Base-by-base conservation (phyloP, 2,329 filamentous ascomycete genomes). In the Pseudocercospora fuligena region DNA sequence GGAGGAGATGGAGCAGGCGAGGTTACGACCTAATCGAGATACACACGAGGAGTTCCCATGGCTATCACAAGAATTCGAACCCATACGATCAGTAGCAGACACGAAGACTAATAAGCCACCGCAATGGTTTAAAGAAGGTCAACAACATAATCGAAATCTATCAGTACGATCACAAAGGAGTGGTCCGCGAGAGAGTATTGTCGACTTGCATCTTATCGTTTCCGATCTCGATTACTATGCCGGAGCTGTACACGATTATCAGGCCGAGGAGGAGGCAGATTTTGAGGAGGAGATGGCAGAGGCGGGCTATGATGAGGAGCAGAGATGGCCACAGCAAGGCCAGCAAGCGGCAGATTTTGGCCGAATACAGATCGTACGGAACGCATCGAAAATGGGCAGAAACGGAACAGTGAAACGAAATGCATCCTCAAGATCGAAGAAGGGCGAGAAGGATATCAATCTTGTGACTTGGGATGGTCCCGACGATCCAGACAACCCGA, bases 401-500 rank as follows among this genome's bases (percentile, higher is more conserved):
- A 69, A 71, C 16, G 73, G 71, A 12, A 74, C 72, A 1, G 69
- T 77, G 27, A 73, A 73, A 46, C 74, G 75, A 23, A 68, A 67
- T 2, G 61, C 66, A 11, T 78, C 76, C 8, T 73, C 70, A 29
- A 69, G 67, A 60, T 75, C 73, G 29, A 71, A 67, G 64, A 75
- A 74, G 58, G 72, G 71, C 23, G 74, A 77, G 66, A 76, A 76
- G 58, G 76, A 78, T 25, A 66, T 70, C 66, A 76, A 77, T 60
- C 68, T 78, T 1, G 81, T 84, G 1, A 80, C 78, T 1, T 84
- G 82, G 82, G 82, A 83, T 63, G 78, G 78, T 2, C 76, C 80
- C 4, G 75, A 82, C 31, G 82, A 84, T 66, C 80, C 80, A 11
- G 74, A 74, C 25, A 84, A 84, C 60, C 82, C 82, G 0, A 82